Conservation (phyloP, 164 flowering plant species). For the Vitis rotundifolia region DNA sequence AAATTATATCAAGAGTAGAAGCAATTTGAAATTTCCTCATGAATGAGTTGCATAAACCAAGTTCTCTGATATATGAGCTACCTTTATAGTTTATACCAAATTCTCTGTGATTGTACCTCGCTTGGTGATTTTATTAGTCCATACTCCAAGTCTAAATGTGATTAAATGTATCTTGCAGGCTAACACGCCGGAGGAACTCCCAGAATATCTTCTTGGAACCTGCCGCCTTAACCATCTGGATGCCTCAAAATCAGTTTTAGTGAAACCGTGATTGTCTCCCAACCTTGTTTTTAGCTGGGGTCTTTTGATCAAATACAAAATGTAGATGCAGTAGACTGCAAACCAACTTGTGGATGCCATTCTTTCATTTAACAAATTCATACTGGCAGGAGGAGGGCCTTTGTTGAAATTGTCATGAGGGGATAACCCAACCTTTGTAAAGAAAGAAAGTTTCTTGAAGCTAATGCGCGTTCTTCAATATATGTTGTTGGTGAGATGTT, state of each 20-base stretch:
- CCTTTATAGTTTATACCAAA: background rate
- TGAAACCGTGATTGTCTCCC: constrained; percentile 22
- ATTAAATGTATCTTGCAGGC: constrained; percentile 43
- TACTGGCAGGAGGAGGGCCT: background rate
- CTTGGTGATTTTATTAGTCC: background rate
- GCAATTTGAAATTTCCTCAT: no score
- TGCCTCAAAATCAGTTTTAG: constrained; percentile 58
- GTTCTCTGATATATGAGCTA: no score
- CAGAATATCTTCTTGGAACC: constrained; percentile 80
- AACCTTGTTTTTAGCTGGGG: background rate
- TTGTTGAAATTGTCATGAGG: background rate
- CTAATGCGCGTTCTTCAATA: no score
- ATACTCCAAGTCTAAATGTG: background rate
- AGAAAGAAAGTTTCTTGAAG: background rate
- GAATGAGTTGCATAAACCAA: no score
- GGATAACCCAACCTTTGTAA: constrained; percentile 6
- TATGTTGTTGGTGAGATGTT: no score
- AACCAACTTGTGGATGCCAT: constrained; percentile 2
- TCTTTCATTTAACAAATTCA: constrained; percentile 17
- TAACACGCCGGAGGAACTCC: constrained; percentile 76
- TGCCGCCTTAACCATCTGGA: constrained; percentile 85
- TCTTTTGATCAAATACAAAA: background rate
- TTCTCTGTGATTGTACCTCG: no score
- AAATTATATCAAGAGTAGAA: no score
- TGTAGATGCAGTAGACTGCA: background rate